Evolutionary conservation across 2,329 filamentous ascomycete species (phyloP).

Genomic region (Pseudogymnoascus sp.): DNA sequence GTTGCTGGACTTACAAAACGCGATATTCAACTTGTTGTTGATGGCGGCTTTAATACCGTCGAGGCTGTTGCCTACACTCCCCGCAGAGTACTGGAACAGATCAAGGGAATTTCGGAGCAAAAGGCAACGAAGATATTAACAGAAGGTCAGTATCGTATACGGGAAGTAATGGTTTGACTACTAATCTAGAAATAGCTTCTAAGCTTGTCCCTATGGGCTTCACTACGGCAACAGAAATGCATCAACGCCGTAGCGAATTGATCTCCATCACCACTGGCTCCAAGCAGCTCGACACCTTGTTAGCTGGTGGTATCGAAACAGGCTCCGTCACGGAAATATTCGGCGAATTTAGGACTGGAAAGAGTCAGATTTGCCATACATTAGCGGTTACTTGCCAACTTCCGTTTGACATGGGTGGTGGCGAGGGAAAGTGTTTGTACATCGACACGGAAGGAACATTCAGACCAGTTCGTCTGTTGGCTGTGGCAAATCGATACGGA

Average conservation of each 20-base stretch:
- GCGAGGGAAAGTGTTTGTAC: slow-evolving; percentile 96
- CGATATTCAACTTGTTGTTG: slow-evolving; percentile 86
- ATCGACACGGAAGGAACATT: slow-evolving; percentile 99
- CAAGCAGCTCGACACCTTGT: slow-evolving; percentile 89
- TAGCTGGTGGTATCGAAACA: slow-evolving; percentile 91
- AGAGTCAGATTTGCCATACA: slow-evolving; percentile 97
- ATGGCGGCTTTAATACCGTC: slow-evolving; percentile 90
- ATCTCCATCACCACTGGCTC: slow-evolving; percentile 98
- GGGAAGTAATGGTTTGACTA: slow-evolving; percentile 9
- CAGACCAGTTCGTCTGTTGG: slow-evolving; percentile 78
- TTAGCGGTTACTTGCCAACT: slow-evolving; percentile 97
- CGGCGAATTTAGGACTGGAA: slow-evolving; percentile 94
- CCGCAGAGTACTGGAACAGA: slow-evolving; percentile 75
- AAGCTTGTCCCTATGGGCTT: slow-evolving; percentile 99
- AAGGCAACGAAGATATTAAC: slow-evolving; percentile 86
- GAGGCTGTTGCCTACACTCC: slow-evolving; percentile 92
- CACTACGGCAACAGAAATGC: slow-evolving; percentile 98
- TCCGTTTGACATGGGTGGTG: slow-evolving; percentile 97
- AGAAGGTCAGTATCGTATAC: slow-evolving; percentile 55
- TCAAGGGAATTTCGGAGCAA: slow-evolving; percentile 96
- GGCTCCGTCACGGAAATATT: slow-evolving; percentile 98
- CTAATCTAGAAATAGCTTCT: slow-evolving; percentile 49
- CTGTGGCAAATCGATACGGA: slow-evolving; percentile 89
- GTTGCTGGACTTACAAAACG: slow-evolving; percentile 84
- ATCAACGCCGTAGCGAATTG: slow-evolving; percentile 87